Evolutionary conservation across 2,329 filamentous ascomycete species (phyloP).

Genomic region (Rugonectria rugulosa): DNA sequence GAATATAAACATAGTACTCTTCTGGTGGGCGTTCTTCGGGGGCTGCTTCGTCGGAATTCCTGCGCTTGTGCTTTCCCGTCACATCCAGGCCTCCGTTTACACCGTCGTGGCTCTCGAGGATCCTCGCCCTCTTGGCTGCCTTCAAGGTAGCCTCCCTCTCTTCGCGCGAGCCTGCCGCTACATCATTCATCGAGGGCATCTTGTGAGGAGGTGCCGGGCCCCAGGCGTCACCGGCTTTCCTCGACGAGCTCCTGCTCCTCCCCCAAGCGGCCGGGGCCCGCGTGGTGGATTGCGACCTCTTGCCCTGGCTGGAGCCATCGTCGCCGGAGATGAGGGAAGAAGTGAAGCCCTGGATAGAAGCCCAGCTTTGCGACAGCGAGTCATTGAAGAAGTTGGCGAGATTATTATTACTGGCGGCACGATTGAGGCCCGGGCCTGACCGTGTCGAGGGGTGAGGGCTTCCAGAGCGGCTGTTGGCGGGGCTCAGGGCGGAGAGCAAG

Average conservation of each 20-base stretch:
- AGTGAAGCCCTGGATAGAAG: conserved; percentile 62
- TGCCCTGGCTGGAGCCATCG: conserved; percentile 26
- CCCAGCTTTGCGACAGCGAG: conserved; percentile 62
- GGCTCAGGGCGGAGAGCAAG: conserved; percentile 44
- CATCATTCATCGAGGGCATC: conserved; percentile 52
- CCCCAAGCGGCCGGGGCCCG: conserved; percentile 30
- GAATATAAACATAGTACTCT: conserved; percentile 88
- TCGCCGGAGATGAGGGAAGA: conserved; percentile 49
- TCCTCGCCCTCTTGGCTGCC: conserved; percentile 64
- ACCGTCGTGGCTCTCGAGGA: conserved; percentile 68
- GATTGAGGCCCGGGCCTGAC: conserved; percentile 39
- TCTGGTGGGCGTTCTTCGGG: conserved; percentile 65
- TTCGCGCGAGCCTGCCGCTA: conserved; percentile 62
- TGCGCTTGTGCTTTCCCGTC: conserved; percentile 66
- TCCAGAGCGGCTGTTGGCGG: conserved; percentile 51
- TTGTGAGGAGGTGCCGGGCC: conserved; percentile 57
- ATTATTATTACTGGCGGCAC: conserved; percentile 47
- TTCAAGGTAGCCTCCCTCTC: conserved; percentile 63
- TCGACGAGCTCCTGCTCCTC: conserved; percentile 25
- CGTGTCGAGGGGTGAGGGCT: conserved; percentile 59
- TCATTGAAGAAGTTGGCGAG: conserved; percentile 55
- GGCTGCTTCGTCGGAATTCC: conserved; percentile 71
- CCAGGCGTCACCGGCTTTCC: conserved; percentile 48
- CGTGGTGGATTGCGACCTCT: conserved; percentile 33
- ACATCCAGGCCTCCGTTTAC: conserved; percentile 66